Conservation (phyloP, 2,329 filamentous ascomycete species). For the Alternaria solani region DNA sequence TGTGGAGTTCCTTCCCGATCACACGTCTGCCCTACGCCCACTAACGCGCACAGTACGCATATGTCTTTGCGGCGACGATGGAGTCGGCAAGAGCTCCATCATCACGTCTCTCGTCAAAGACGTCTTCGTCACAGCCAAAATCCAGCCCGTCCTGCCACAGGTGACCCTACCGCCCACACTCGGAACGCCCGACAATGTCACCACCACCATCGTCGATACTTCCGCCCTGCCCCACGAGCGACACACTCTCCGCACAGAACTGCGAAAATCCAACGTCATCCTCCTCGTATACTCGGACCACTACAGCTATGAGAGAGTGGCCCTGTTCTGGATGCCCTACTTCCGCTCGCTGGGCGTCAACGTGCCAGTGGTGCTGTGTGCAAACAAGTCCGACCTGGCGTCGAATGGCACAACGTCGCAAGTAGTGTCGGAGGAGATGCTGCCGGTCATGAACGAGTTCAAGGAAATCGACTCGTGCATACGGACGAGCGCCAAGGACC, state of each 20-base stretch:
- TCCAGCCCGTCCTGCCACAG: constrained; percentile 90
- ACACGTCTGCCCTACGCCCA: not conserved
- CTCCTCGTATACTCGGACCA: constrained; percentile 97
- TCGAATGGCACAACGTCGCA: constrained; percentile 79
- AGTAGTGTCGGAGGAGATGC: constrained; percentile 95
- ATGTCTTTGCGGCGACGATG: constrained; percentile 95
- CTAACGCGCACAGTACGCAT: constrained; percentile 72
- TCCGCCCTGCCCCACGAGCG: constrained; percentile 94
- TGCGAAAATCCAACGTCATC: constrained; percentile 96
- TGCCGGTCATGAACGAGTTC: constrained; percentile 97
- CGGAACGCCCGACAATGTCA: constrained; percentile 94
- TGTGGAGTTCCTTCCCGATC: constrained; percentile 16
- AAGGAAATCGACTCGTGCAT: constrained; percentile 99
- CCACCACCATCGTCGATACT: constrained; percentile 96
- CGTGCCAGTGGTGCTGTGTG: constrained; percentile 93
- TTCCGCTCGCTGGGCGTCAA: constrained; percentile 98
- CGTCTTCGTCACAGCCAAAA: constrained; percentile 93
- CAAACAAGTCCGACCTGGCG: constrained; percentile 94
- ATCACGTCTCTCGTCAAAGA: constrained; percentile 97
- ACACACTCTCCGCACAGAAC: constrained; percentile 87
- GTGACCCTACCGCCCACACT: constrained; percentile 94
- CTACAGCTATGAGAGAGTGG: constrained; percentile 97
- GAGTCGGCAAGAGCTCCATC: constrained; percentile 62
- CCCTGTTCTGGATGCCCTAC: constrained; percentile 98
- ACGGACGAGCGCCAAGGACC: constrained; percentile 87